phyloP scores from a whole-genome alignment of 176 grass and related monocot species.

The Bolboschoenus planiculmis region DNA sequence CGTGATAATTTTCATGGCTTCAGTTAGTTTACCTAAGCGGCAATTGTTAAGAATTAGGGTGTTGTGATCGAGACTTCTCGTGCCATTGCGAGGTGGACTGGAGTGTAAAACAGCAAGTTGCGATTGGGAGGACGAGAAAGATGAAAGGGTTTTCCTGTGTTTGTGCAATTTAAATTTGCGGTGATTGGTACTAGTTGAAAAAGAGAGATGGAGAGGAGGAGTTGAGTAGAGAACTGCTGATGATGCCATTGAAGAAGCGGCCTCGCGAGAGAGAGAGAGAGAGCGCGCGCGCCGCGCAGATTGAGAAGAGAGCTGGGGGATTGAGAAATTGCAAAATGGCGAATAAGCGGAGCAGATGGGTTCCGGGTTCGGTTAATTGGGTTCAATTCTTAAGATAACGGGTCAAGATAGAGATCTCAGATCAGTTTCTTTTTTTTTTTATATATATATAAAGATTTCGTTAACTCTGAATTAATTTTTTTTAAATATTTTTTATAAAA shows the following conservation, averaged over 20 bases:
- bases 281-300: background rate
- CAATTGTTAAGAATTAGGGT: conserved; percentile 37
- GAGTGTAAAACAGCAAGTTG: conserved; percentile 23
- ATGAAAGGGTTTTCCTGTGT: background rate
- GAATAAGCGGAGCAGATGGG: background rate
- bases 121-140: background rate
- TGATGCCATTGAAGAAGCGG: conserved; percentile 18
- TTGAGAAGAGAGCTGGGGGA: background rate
- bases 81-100: background rate
- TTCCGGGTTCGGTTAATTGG: background rate
- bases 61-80: conserved; percentile 23
- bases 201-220: conserved; percentile 25
- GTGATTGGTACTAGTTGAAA: conserved; percentile 29
- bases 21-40: conserved; percentile 24
- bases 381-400: background rate
- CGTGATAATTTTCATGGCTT: conserved; percentile 36
- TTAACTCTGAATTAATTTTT: no score
- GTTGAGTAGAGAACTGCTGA: conserved; percentile 25
- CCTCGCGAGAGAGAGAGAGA: background rate
- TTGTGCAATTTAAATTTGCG: conserved; percentile 10
- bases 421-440: no score
- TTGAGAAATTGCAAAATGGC: background rate
- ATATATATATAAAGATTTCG: no score
- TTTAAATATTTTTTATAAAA: no score
- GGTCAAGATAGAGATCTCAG: no score